These are phyloP conservation scores for Lecanosticta acicola DNA, from an alignment of 2,329 filamentous ascomycete genomes.

Conservation along the genomic window DNA sequence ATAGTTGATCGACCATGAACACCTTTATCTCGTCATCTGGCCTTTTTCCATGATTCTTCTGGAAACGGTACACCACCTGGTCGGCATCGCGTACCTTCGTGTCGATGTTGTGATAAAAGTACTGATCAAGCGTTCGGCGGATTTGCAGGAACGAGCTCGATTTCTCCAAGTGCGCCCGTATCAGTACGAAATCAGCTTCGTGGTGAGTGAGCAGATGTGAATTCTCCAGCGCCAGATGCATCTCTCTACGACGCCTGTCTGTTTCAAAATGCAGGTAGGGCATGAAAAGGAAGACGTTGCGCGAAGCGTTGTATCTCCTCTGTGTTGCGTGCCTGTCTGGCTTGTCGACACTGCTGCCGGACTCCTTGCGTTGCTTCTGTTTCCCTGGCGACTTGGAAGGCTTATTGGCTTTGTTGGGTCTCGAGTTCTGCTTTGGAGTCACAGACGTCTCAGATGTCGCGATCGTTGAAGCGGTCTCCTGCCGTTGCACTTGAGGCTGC, in stretches of 20 bases:
- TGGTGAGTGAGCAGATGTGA: slow-evolving; percentile 7
- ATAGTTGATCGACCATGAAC: slow-evolving; percentile 54
- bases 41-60: slow-evolving; percentile 15
- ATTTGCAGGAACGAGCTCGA: slow-evolving; percentile 45
- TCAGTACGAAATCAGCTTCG: slow-evolving; percentile 35
- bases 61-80: slow-evolving; percentile 60
- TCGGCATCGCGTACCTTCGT: slow-evolving; percentile 56
- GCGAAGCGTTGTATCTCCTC: slow-evolving; percentile 1
- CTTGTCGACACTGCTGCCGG: slow-evolving; percentile 7
- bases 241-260: slow-evolving; percentile 42
- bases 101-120: slow-evolving; percentile 60
- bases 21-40: slow-evolving; percentile 17
- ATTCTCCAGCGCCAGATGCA: slow-evolving; percentile 50
- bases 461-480: slow-evolving; percentile 17
- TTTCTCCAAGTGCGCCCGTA: slow-evolving; percentile 22
- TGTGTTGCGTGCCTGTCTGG: slow-evolving; percentile 2
- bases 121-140: slow-evolving; percentile 59
- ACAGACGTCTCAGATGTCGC: slow-evolving; percentile 9
- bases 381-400: slow-evolving; percentile 6
- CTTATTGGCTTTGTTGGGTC: slow-evolving; percentile 3
- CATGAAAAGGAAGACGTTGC: slow-evolving; percentile 50
- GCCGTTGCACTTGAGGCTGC: slow-evolving; percentile 10
- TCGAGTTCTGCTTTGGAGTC: slow-evolving; percentile 1
- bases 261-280: slow-evolving; percentile 63
- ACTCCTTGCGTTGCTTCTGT: slow-evolving; percentile 5